Evolutionary conservation across 192 early-diverging fungal genomes (phyloP), one percentile per base, ranked within the genome.

Genomic region (Coemansia aciculifera): DNA sequence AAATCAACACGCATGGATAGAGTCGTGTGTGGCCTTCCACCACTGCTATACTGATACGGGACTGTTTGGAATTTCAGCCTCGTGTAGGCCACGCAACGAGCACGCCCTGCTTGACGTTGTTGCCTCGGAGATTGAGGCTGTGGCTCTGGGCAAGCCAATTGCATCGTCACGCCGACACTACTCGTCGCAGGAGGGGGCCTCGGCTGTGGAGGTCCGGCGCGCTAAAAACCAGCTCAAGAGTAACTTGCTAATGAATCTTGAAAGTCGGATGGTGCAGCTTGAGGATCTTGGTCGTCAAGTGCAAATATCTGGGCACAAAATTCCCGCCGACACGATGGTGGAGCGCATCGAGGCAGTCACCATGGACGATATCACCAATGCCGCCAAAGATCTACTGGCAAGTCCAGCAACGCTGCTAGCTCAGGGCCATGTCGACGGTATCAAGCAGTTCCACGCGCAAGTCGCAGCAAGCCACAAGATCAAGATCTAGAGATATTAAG

Each of bases 191-290:
- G 75, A 78, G 44, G 77, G 74, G 29, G 61, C 74, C 15, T 78
- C 81, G 2, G 65, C 81, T 32, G 69, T 75, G 3, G 94, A 95
- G 67, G 82, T 98, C 17, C 75, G 81, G 3, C 86, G 97, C 15
- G 95, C 97, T 17, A 97, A 98, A 79, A 99, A 99, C 85, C 95
- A 97, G 77, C 88, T 99, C 52, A 94, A 94, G 79, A 90, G 88
- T 34, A 91, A 88, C 57, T 83, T 99, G 34, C 85, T 99, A 51
- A 99, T 99, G 95, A 92, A 90, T 60, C 84, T 99, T 15, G 97
- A 99, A 71, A 91, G 87, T 69, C 89, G 93, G 39, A 87, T 93
- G 85, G 94, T 99, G 5, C 93, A 97, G 81, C 84, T 97, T 7
- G 97, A 99, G 76, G 97, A 99, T 72, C 74, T 99, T 51, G 95